phyloP scores from a whole-genome alignment of 2,329 filamentous ascomycete genomes.

The Sporothrix inflata region DNA sequence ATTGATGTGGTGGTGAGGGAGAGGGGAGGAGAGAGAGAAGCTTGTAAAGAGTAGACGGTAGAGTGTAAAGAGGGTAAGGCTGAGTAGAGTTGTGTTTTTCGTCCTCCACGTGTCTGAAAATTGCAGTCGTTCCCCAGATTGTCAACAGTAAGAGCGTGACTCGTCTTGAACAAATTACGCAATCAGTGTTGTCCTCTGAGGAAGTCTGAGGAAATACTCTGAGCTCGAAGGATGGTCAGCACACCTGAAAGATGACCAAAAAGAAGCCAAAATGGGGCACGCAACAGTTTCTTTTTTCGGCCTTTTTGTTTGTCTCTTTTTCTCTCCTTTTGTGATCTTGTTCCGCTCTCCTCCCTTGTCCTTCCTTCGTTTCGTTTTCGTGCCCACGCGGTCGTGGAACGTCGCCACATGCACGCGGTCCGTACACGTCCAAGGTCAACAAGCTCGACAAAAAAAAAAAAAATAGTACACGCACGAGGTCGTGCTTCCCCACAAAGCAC shows the following conservation, averaged over 20 bases:
- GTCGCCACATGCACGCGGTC: constrained; percentile 8
- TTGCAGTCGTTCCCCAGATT: not conserved
- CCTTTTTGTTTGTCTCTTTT: not conserved
- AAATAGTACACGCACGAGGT: not conserved
- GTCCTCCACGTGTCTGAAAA: not conserved
- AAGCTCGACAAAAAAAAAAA: not conserved
- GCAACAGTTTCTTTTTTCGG: not conserved
- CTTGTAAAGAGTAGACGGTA: not conserved
- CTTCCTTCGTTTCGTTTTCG: not conserved
- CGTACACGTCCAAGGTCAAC: not conserved
- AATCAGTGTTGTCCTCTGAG: not conserved
- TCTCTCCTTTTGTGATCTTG: not conserved
- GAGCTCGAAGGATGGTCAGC: not conserved
- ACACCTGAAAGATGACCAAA: not conserved
- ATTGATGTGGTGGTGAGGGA: not conserved
- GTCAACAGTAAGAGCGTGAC: not conserved
- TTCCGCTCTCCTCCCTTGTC: not conserved
- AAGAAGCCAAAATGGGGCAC: not conserved
- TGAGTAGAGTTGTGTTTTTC: not conserved
- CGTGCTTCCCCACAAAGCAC: not conserved
- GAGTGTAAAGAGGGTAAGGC: not conserved
- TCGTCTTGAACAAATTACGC: not conserved
- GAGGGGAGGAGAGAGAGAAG: too few species aligned
- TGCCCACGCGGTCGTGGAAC: not conserved
- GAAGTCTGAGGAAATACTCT: not conserved